phyloP scores from a whole-genome alignment of 768 basidiomycete species.

The Lactarius quietus region DNA sequence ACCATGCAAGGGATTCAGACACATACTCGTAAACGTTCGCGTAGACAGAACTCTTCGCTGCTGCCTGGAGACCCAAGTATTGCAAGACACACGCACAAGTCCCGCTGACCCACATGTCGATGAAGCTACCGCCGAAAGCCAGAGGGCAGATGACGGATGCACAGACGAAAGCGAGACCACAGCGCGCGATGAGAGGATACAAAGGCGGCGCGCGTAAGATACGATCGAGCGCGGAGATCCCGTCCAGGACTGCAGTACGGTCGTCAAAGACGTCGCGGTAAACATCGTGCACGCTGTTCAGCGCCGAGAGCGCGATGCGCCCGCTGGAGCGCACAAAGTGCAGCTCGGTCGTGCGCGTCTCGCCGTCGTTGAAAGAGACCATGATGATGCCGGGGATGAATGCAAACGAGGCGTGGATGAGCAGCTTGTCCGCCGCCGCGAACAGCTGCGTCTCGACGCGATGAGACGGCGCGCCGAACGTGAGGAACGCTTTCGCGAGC shows the following conservation, averaged over 20 bases:
- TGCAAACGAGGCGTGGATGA: conserved; percentile 77
- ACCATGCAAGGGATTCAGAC: background rate
- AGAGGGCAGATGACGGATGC: conserved; percentile 80
- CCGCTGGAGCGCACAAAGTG: conserved; percentile 83
- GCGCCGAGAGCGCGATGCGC: conserved; percentile 73
- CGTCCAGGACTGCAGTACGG: conserved; percentile 67
- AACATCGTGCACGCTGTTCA: conserved; percentile 78
- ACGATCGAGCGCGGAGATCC: conserved; percentile 59
- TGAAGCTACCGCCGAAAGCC: conserved; percentile 74
- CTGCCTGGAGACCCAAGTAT: conserved; percentile 77
- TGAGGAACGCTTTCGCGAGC: conserved; percentile 81
- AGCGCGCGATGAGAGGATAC: conserved; percentile 64
- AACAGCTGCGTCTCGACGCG: conserved; percentile 85
- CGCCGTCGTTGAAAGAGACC: conserved; percentile 75
- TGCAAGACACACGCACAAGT: conserved; percentile 65
- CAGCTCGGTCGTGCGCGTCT: conserved; percentile 69
- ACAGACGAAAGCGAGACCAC: conserved; percentile 70
- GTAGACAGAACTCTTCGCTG: conserved; percentile 83
- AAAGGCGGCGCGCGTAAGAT: conserved; percentile 62
- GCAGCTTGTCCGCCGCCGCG: conserved; percentile 73
- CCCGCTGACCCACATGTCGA: conserved; percentile 84
- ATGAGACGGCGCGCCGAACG: conserved; percentile 94
- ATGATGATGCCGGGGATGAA: conserved; percentile 78
- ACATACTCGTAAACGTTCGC: conserved; percentile 94
- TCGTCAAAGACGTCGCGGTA: conserved; percentile 89